Evolutionary conservation across 371 early-diverging fungal species (phyloP), one percentile per base, ranked within the genome.

Genomic region (Rhizopus sp.): DNA sequence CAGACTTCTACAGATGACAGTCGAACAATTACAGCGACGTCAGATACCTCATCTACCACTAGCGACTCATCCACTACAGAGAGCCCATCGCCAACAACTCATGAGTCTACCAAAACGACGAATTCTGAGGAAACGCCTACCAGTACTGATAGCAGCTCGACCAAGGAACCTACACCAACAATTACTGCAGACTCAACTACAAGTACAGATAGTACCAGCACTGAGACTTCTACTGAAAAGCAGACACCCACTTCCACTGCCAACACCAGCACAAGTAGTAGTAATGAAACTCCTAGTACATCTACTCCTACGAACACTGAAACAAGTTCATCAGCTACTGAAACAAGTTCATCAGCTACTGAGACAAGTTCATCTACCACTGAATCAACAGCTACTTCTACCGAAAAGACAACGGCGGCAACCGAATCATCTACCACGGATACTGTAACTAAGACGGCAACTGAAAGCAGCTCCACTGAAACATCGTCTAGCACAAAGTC

Each of bases 311-410:
- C 34, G 16, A 10, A 13, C 12, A 45, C 42, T 15, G 42, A 32
- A 34, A 46, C 55, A 3, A 41, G 42, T 40, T 32, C 54, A 5
- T 7, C 42, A 13, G 4, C 42, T 15, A 41, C 42, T 41, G 15
- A 7, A 41, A 15, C 8, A 5, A 15, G 13, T 12, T 13, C 42
- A 7, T 5, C 37, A 38, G 9, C 38, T 17, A 51, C 49, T 5
- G 35, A 49, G 34, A 49, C n/a, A n/a, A n/a, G 33, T 29, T 33
- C 44, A 29, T n/a, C 46, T 17, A 12, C 47, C 8, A 45, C 61
- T 31, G 39, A 51, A 16, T 16, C 53, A 15, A 57, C 48, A n/a
- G 37, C 44, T 8, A 30, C 30, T 6, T 29, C 61, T 31, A 35
- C 50, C 16, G 32, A 54, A 0, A 8, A 40, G n/a, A 15, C 42